A percentile compares a stretch with the other conserved stretches of the same genome.
Evolutionary conservation across 768 basidiomycete genomes (phyloP).

Genomic region (Mrakia frigida): DNA sequence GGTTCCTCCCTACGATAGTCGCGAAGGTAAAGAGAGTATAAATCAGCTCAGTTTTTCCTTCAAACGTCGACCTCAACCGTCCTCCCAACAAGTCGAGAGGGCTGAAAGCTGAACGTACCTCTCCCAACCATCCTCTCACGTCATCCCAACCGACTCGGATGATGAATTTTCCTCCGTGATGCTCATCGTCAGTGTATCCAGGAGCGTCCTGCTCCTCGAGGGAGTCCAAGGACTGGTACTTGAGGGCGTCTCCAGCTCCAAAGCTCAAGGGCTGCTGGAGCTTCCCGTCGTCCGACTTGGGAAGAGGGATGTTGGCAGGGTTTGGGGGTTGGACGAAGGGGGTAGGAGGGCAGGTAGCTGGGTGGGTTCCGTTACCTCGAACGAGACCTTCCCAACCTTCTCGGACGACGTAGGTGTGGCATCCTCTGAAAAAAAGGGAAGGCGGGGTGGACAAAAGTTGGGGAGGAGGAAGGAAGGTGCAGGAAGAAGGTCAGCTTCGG

Average conservation of each 20-base stretch:
- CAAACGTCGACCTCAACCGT: not conserved
- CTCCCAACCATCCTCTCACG: slow-evolving; percentile 86
- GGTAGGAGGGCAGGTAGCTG: slow-evolving; percentile 35
- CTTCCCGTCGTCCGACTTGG: slow-evolving; percentile 51
- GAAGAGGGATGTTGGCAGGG: slow-evolving; percentile 23
- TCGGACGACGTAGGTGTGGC: slow-evolving; percentile 90
- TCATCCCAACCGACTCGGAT: slow-evolving; percentile 87
- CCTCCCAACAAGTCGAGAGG: not conserved
- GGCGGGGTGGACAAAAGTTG: slow-evolving; percentile 9
- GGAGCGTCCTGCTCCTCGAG: slow-evolving; percentile 39
- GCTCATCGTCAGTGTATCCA: slow-evolving; percentile 47
- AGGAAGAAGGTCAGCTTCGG: slow-evolving; percentile 5
- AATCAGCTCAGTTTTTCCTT: slow-evolving; percentile 15
- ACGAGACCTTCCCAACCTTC: slow-evolving; percentile 99
- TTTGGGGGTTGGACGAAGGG: slow-evolving; percentile 19
- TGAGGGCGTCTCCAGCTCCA: slow-evolving; percentile 49
- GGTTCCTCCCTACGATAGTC: slow-evolving; percentile 67
- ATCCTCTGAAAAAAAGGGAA: slow-evolving; percentile 60
- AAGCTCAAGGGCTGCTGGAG: slow-evolving; percentile 43
- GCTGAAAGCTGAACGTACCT: slow-evolving; percentile 52
- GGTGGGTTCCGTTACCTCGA: slow-evolving; percentile 62
- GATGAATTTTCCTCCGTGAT: slow-evolving; percentile 36
- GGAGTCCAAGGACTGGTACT: slow-evolving; percentile 63
- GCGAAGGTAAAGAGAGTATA: not conserved
- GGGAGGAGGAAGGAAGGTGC: not conserved